A percentile compares a stretch with the other conserved stretches of the same genome.
These are phyloP conservation scores for Curvularia spicifera DNA, from an alignment of 2,329 filamentous ascomycete genomes.

Conservation along the genomic window DNA sequence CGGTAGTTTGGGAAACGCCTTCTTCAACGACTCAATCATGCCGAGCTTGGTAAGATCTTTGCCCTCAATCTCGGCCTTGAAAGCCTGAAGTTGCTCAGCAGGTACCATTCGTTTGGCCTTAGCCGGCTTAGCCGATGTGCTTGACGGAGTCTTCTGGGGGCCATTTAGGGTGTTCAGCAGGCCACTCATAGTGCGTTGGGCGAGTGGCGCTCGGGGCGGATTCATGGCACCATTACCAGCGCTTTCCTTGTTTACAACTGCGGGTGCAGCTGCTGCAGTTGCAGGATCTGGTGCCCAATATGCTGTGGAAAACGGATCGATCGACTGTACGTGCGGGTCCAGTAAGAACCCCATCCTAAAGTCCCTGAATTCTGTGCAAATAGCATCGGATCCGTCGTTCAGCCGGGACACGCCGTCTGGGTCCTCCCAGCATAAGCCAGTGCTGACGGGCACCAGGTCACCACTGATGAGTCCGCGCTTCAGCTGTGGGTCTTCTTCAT, in stretches of 20 bases:
- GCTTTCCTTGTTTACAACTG: slow-evolving; percentile 24
- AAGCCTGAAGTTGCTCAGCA: slow-evolving; percentile 66
- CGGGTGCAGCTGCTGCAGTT: slow-evolving; percentile 13
- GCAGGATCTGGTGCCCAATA: slow-evolving; percentile 70
- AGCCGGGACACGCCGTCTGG: slow-evolving; percentile 49
- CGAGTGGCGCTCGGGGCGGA: slow-evolving; percentile 52
- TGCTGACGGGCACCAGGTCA: slow-evolving; percentile 76
- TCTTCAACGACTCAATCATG: slow-evolving; percentile 76
- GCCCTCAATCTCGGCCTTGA: slow-evolving; percentile 73
- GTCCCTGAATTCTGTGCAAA: slow-evolving; percentile 59
- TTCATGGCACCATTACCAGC: slow-evolving; percentile 43
- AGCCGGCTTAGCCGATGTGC: slow-evolving; percentile 38
- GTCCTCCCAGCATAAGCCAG: slow-evolving; percentile 85
- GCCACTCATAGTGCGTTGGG: slow-evolving; percentile 47
- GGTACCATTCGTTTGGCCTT: slow-evolving; percentile 60
- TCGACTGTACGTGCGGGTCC: slow-evolving; percentile 61
- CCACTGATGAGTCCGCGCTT: slow-evolving; percentile 66
- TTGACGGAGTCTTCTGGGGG: slow-evolving; percentile 21
- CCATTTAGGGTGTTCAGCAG: slow-evolving; percentile 42
- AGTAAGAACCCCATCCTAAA: slow-evolving; percentile 77
- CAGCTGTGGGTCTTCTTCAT: slow-evolving; percentile 69
- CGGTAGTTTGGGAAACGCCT: slow-evolving; percentile 73
- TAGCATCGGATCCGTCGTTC: slow-evolving; percentile 55
- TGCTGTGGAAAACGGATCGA: slow-evolving; percentile 81
- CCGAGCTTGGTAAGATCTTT: slow-evolving; percentile 76